These are phyloP conservation scores for Fennellomyces sp. DNA, from an alignment of 371 early-diverging fungal genomes.

Conservation along the genomic window DNA sequence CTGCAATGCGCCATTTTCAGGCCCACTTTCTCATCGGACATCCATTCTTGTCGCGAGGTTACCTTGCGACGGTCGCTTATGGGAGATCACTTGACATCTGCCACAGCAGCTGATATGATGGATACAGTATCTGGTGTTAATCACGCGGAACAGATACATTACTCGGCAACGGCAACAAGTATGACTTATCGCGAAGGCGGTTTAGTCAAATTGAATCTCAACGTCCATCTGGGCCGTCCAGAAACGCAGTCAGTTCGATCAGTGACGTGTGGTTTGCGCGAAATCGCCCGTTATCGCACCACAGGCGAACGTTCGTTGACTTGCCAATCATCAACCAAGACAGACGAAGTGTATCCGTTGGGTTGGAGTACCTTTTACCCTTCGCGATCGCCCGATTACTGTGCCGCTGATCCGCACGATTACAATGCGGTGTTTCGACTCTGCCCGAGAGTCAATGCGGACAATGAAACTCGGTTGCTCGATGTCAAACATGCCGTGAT, in stretches of 20 bases:
- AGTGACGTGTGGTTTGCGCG: constrained; percentile 48
- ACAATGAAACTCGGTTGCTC: constrained; percentile 23
- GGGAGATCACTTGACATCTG: constrained; percentile 18
- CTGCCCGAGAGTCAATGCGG: constrained; percentile 35
- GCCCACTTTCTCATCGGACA: constrained; percentile 41
- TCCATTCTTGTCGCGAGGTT: constrained; percentile 34
- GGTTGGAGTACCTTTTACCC: constrained; percentile 33
- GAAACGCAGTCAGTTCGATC: constrained; percentile 33
- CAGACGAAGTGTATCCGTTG: constrained; percentile 28
- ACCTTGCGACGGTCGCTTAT: constrained; percentile 42
- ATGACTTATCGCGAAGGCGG: constrained; percentile 54
- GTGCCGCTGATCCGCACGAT: constrained; percentile 18
- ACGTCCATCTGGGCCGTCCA: constrained; percentile 34
- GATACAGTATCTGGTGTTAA: constrained; percentile 35
- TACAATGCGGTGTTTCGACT: constrained; percentile 34
- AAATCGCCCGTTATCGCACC: constrained; percentile 47
- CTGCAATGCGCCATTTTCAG: constrained; percentile 38
- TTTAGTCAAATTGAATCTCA: constrained; percentile 38
- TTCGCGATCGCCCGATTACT: constrained; percentile 17
- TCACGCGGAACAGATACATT: constrained; percentile 28
- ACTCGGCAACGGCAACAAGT: constrained; percentile 42
- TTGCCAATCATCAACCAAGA: constrained; percentile 12
- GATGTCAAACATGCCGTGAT: constrained; percentile 27
- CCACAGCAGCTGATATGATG: constrained; percentile 23
- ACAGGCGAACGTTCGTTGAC: constrained; percentile 23